Conservation (phyloP, 805 yeast genomes). For the Saccharomycopsis selenospora region DNA sequence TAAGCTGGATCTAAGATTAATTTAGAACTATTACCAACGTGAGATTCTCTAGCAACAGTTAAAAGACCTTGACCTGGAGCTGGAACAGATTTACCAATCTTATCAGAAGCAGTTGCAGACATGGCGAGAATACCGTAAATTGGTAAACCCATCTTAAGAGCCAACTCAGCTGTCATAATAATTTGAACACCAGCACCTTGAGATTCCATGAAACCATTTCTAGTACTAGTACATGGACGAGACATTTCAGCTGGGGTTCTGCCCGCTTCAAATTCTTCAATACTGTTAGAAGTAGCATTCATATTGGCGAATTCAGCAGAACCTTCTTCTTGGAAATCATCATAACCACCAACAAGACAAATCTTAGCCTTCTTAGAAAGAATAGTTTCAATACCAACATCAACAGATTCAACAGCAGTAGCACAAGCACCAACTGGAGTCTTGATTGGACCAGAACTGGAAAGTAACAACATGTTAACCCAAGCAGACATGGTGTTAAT, state of each 20-base stretch:
- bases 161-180: slow-evolving; percentile 90
- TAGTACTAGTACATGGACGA: slow-evolving; percentile 92
- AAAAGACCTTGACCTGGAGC: slow-evolving; percentile 99
- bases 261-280: slow-evolving; percentile 86
- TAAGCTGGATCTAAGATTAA: slow-evolving; percentile 82
- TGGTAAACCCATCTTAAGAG: slow-evolving; percentile 98
- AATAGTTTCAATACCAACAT: slow-evolving; percentile 91
- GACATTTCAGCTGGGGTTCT: slow-evolving; percentile 99
- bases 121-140: slow-evolving; percentile 91
- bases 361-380: slow-evolving; percentile 91
- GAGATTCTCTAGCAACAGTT: slow-evolving; percentile 95
- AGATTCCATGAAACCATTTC: slow-evolving; percentile 98
- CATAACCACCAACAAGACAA: slow-evolving; percentile 97
- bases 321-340: slow-evolving; percentile 99
- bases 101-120: slow-evolving; percentile 96
- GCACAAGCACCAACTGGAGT: slow-evolving; percentile 99
- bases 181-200: slow-evolving; percentile 99
- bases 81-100: slow-evolving; percentile 97
- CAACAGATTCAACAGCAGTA: slow-evolving; percentile 96
- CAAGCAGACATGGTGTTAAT: slow-evolving; percentile 99
- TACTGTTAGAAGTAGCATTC: slow-evolving; percentile 94
- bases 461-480: slow-evolving; percentile 96
- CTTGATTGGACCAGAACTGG: slow-evolving; percentile 97
- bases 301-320: slow-evolving; percentile 96
- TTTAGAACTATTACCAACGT: slow-evolving; percentile 36